Evolutionary conservation across 2,329 filamentous ascomycete species (phyloP).

Genomic region (Calonectria multiphialidica): DNA sequence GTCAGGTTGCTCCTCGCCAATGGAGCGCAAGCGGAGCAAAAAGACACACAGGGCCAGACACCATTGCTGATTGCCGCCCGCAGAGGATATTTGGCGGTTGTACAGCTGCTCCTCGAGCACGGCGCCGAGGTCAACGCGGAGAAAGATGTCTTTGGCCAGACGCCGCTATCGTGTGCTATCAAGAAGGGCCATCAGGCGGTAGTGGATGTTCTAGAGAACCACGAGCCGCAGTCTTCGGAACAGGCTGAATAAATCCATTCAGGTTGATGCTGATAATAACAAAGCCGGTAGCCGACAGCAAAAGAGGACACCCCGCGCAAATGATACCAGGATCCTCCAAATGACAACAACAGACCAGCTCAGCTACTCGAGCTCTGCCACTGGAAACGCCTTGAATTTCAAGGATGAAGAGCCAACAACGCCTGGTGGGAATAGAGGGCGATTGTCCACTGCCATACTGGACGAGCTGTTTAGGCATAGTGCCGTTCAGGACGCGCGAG

Average conservation of each 20-base stretch:
- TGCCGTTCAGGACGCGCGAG: background rate
- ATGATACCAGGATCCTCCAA: background rate
- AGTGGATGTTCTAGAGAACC: background rate
- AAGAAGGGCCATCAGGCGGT: background rate
- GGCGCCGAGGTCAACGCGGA: background rate
- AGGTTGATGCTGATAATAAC: background rate
- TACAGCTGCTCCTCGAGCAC: background rate
- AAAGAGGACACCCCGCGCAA: background rate
- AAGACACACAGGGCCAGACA: background rate
- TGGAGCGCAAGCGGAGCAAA: background rate
- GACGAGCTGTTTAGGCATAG: background rate
- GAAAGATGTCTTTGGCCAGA: background rate
- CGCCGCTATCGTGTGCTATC: background rate
- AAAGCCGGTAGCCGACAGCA: no score
- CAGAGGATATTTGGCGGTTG: background rate
- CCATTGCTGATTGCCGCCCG: background rate
- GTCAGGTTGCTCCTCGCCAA: background rate
- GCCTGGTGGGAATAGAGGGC: background rate
- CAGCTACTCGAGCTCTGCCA: background rate
- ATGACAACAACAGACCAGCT: background rate
- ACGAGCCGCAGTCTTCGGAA: background rate
- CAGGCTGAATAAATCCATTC: background rate
- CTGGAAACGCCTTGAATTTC: background rate
- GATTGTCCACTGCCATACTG: background rate
- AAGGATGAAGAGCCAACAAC: background rate